Evolutionary conservation across 2,329 filamentous ascomycete species (phyloP).

Genomic region (Aspergillus ustus): DNA sequence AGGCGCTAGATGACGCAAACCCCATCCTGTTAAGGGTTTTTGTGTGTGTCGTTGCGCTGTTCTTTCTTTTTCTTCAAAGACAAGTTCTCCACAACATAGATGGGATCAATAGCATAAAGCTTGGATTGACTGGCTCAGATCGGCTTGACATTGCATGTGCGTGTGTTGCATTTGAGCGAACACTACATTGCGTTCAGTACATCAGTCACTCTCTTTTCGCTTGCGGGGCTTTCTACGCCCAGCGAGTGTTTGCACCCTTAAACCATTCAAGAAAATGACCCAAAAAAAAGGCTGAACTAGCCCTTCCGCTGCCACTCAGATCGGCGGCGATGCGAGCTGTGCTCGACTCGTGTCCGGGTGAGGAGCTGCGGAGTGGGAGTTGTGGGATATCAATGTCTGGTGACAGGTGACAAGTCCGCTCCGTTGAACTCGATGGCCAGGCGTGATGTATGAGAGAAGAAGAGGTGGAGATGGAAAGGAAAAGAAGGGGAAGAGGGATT

Average conservation of each 20-base stretch:
- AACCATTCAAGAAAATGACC: constrained; percentile 8
- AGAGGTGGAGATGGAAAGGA: not conserved
- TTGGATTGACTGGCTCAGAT: constrained; percentile 10
- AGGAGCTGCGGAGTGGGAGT: not conserved
- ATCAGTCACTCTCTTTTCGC: constrained; percentile 24
- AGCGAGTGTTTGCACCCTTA: not conserved
- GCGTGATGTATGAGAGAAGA: not conserved
- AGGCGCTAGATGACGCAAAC: constrained; percentile 35
- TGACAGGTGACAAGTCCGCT: constrained; percentile 15
- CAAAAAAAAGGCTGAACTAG: constrained; percentile 16
- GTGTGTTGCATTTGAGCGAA: constrained; percentile 3
- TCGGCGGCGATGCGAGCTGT: constrained; percentile 20
- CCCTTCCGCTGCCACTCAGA: constrained; percentile 7
- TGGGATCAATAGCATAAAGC: not conserved
- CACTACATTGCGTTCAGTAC: constrained; percentile 15
- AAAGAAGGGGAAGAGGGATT: not conserved
- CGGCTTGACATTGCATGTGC: constrained; percentile 15
- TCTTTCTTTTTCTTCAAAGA: not conserved
- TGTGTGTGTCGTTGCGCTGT: not conserved
- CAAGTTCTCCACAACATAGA: not conserved
- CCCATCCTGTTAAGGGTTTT: not conserved
- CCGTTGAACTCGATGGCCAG: constrained; percentile 5
- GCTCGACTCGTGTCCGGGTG: constrained; percentile 21
- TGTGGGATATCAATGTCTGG: constrained; percentile 10
- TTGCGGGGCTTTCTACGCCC: not conserved